Evolutionary conservation across 768 basidiomycete species (phyloP), one percentile per base, ranked within the genome.

Genomic region (Kwoniella newhampshirensis): DNA sequence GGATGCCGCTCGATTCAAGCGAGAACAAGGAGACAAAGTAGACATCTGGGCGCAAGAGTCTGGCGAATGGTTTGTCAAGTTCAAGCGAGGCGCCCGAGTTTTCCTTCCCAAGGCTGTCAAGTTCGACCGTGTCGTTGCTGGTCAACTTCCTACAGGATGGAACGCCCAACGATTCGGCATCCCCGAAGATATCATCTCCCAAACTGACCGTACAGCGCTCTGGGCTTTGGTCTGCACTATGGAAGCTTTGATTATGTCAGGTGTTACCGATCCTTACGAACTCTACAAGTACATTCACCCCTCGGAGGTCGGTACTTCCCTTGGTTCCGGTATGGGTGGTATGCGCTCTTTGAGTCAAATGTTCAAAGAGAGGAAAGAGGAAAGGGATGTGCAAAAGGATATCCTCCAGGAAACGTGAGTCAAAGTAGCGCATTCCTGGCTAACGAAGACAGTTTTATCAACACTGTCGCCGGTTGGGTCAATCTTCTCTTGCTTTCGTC

Each of bases 361-460:
- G 96, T 99, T 99, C 84, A 96, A 91, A 77, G 96, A 99, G 75
- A 87, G 96, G 61, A 88, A 92, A 37, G 94, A 97, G 71, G 96
- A 97, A 80, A 89, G 88, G 76, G 92, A 97, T 32, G 92, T 98
- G 1, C 96, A 98, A 79, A 98, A 93, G 70, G 96, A 99, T 71
- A 88, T 99, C 63, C 81, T 99, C 40, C 96, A 98, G 77, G 96
- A 99, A 78, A 98, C 96, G 88, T 91, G 67, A 73, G 89, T 82
- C n/a, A 30, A 15, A 21, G 42, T 20, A 1, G 3, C 7, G 23
- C 36, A 73, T 35, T 69, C 25, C 41, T 15, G 52, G 23, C 49
- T 51, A 5, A 49, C 23, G 28, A 21, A 25, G 5, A 9, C 63
- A 93, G 91, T 28, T 99, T 98, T 82, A 99, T 99, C 81, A 99